Conservation (phyloP, 2,329 filamentous ascomycete genomes). For the Aspergillus sp. region DNA sequence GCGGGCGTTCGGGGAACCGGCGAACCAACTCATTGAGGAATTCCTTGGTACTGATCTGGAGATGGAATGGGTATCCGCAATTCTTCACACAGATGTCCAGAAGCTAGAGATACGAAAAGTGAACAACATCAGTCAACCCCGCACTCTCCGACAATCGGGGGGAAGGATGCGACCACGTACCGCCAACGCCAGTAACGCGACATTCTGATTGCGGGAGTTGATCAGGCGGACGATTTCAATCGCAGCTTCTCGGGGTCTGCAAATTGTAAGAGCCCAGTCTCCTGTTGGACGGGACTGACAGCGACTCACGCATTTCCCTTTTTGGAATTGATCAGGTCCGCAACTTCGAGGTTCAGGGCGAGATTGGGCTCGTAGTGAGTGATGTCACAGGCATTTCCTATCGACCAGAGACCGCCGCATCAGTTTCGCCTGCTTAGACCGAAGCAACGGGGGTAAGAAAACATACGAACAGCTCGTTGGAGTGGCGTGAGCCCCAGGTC, state of each 20-base stretch:
- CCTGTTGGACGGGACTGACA: neutral
- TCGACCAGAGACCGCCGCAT: neutral
- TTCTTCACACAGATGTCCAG: slow-evolving; percentile 99
- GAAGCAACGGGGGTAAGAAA: neutral
- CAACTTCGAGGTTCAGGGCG: slow-evolving; percentile 91
- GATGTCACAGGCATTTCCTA: slow-evolving; percentile 84
- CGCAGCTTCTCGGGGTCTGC: slow-evolving; percentile 83
- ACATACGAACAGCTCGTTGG: slow-evolving; percentile 82
- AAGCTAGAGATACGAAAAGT: slow-evolving; percentile 49
- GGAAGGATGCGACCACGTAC: slow-evolving; percentile 41
- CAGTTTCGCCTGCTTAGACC: neutral
- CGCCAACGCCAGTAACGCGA: slow-evolving; percentile 81
- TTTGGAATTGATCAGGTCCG: slow-evolving; percentile 95
- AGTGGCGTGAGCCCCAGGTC: slow-evolving; percentile 79
- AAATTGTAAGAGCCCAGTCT: slow-evolving; percentile 22
- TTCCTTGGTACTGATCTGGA: slow-evolving; percentile 98
- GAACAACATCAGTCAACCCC: slow-evolving; percentile 14
- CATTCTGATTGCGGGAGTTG: slow-evolving; percentile 96
- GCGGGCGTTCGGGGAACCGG: slow-evolving; percentile 90
- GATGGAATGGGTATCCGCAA: slow-evolving; percentile 97
- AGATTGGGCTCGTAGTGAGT: slow-evolving; percentile 98
- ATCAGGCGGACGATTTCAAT: slow-evolving; percentile 89
- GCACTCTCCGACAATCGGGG: slow-evolving; percentile 7
- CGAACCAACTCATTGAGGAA: slow-evolving; percentile 98
- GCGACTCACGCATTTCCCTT: slow-evolving; percentile 75